Percentiles rank a stretch among this genome's conserved stretches.
Conservation (phyloP, 805 yeast species). For the Wickerhamomyces canadensis region DNA sequence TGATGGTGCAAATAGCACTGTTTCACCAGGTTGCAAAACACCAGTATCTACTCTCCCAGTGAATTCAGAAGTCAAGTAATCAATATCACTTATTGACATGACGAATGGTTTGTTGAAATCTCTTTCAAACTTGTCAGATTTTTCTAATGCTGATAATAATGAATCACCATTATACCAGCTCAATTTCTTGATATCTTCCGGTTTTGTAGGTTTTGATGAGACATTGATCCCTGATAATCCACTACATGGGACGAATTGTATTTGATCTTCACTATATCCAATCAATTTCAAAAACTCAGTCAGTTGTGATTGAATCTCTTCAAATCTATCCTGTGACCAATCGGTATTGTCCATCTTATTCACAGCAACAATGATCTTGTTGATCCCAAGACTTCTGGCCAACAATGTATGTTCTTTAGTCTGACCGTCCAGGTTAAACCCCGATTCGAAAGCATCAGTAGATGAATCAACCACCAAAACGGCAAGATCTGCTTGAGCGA, state of each 20-base stretch:
- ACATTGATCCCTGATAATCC: slow-evolving; percentile 92
- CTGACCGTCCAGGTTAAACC: slow-evolving; percentile 92
- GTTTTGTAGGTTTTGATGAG: slow-evolving; percentile 75
- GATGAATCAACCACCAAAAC: slow-evolving; percentile 88
- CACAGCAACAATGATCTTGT: slow-evolving; percentile 81
- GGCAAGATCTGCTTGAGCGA: slow-evolving; percentile 92
- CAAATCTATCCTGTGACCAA: slow-evolving; percentile 79
- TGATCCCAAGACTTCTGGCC: slow-evolving; percentile 87
- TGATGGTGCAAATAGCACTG: slow-evolving; percentile 85
- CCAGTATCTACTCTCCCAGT: slow-evolving; percentile 95
- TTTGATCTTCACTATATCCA: slow-evolving; percentile 78
- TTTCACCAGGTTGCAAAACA: slow-evolving; percentile 87
- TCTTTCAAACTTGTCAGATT: slow-evolving; percentile 74
- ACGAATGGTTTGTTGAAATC: slow-evolving; percentile 86
- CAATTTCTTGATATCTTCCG: slow-evolving; percentile 38
- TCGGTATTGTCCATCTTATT: slow-evolving; percentile 94
- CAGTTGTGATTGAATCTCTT: slow-evolving; percentile 72
- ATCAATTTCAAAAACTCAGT: slow-evolving; percentile 79
- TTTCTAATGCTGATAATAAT: slow-evolving; percentile 78
- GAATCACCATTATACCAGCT: slow-evolving; percentile 61
- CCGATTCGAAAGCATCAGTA: slow-evolving; percentile 93
- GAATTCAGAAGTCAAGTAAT: slow-evolving; percentile 80
- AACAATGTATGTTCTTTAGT: slow-evolving; percentile 92
- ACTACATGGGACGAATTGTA: slow-evolving; percentile 85
- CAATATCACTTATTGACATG: slow-evolving; percentile 86